phyloP scores from a whole-genome alignment of 176 grass and related monocot genomes.

The Musa troglodytarum region DNA sequence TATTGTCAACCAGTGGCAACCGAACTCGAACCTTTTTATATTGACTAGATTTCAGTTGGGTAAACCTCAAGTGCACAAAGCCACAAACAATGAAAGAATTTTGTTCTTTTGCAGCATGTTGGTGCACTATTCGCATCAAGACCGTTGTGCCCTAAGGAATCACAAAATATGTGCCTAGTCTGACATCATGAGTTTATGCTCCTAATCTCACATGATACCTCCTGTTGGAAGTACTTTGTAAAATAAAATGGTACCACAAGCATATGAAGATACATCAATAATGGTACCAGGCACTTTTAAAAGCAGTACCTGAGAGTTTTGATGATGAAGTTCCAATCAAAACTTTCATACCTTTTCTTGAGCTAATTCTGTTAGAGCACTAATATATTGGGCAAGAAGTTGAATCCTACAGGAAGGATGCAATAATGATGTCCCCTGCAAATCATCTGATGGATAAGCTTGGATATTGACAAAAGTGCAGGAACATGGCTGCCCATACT shows the following conservation, averaged over 20 bases:
- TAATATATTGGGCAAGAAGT: conserved; percentile 45
- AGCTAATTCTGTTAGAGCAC: conserved; percentile 45
- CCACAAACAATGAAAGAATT: no score
- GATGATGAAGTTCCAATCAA: conserved; percentile 3
- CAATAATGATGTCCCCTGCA: conserved; percentile 17
- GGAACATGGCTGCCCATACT: conserved; percentile 20
- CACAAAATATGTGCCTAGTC: no score
- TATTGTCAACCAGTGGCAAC: background rate
- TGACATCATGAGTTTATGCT: no score
- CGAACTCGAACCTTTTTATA: background rate
- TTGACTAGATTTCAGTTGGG: background rate
- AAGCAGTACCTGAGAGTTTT: background rate
- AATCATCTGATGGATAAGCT: conserved; percentile 29
- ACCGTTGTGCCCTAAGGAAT: no score
- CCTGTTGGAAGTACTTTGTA: no score
- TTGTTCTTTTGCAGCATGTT: no score
- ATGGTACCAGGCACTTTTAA: background rate
- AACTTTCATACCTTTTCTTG: conserved; percentile 44
- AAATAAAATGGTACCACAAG: no score
- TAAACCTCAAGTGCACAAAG: no score
- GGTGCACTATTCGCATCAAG: no score
- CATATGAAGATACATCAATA: background rate
- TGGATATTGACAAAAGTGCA: conserved; percentile 12
- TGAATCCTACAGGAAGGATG: conserved; percentile 42
- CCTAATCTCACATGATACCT: no score